Evolutionary conservation across 169 alveolate genomes (phyloP).

Genomic region (Babesia ovis): DNA sequence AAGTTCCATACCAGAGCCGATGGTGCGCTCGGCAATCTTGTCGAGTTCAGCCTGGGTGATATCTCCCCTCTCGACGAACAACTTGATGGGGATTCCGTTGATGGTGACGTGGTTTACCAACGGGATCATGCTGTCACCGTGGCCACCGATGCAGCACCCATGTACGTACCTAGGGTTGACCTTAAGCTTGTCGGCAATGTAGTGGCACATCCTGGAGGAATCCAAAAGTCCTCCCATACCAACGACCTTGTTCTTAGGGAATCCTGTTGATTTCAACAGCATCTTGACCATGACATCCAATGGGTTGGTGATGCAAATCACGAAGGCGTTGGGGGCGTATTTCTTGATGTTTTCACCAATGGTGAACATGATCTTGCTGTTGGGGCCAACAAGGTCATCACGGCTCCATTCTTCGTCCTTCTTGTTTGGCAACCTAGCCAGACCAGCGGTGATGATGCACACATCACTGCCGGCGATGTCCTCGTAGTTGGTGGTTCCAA

Average conservation of each 20-base stretch:
- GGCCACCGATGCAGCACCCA: constrained; percentile 85
- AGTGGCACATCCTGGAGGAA: constrained; percentile 79
- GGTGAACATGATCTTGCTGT: constrained; percentile 78
- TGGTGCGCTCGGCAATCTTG: constrained; percentile 42
- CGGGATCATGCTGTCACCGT: constrained; percentile 87
- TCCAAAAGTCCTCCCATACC: constrained; percentile 87
- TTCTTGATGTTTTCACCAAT: constrained; percentile 82
- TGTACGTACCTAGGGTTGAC: constrained; percentile 80
- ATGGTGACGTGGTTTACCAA: constrained; percentile 74
- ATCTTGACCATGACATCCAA: constrained; percentile 83
- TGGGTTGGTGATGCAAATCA: constrained; percentile 85
- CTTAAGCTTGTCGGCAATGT: constrained; percentile 73
- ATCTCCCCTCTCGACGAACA: constrained; percentile 51
- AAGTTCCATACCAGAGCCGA: constrained; percentile 53
- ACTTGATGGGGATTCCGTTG: constrained; percentile 75
- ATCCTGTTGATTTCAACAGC: constrained; percentile 75
- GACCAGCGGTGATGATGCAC: constrained; percentile 83
- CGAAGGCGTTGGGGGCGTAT: constrained; percentile 82
- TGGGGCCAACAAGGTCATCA: constrained; percentile 79
- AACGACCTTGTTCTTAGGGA: constrained; percentile 81
- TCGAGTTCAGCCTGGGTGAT: constrained; percentile 49
- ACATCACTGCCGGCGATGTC: constrained; percentile 80
- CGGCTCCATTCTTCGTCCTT: constrained; percentile 81
- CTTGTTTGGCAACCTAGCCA: constrained; percentile 50
- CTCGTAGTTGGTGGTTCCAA: constrained; percentile 73